Evolutionary conservation across 306 rosid species (phyloP), one percentile per base, ranked within the genome.

Genomic region (Casuarina glauca): DNA sequence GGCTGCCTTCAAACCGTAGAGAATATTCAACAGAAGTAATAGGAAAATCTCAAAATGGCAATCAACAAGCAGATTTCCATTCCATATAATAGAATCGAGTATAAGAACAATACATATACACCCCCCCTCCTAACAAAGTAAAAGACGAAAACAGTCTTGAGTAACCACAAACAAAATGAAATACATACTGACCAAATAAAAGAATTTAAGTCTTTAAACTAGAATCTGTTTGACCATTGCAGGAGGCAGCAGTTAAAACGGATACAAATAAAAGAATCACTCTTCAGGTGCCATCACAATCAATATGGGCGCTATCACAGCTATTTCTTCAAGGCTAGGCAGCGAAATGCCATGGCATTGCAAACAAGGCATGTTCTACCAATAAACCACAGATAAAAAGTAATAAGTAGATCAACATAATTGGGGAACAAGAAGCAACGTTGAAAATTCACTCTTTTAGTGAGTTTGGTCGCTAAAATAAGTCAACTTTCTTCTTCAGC

Each of bases 401-500:
- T 74, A 75, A 81, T 72, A 77, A 78, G 82, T 74, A 75, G 73
- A 82, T 82, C 83, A 82, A 84, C 82, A 85, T 82, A 74, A 77
- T 84, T 70, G 86, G 74, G 66, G 78, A 84, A 88, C 68, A 41
- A 71, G 76, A 85, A 79, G 83, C 82, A 88, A 82, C 76, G 36
- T 61, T 58, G 43, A 15, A 64, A 69, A 72, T 72, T 71, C 79
- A 75, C 81, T 84, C 79, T 57, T 69, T 36, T 72, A 13, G 78
- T 73, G 52, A 52, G 66, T 74, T 55, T 38, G 35, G 77, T 46
- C 74, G 77, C 84, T 91, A 96, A 76, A 96, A 96, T 72, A 96
- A 82, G 79, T 93, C 99, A 10, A 85, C 78, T 85, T 91, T 96
- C 93, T 81, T 93, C 82, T 96, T 96, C 86, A 85, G 93, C 98